Evolutionary conservation across 495 filamentous ascomycete species (phyloP), one percentile per base, ranked within the genome.

Genomic region (Tuber microsphaerosporum): DNA sequence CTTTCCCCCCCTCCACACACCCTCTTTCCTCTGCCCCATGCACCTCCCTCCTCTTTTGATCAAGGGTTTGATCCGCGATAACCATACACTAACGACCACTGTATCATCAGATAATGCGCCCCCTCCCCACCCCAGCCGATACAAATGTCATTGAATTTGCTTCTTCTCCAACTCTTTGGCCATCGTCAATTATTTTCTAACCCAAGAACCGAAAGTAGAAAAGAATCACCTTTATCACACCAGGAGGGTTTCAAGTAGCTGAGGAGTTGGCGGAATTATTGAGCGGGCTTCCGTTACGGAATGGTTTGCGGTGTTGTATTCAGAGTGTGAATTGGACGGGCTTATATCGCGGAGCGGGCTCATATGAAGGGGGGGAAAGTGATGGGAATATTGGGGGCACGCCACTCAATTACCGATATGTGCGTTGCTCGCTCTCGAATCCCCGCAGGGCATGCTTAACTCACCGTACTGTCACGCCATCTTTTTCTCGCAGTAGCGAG

Each of bases 11-110:
- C 31, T 12, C 7, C 9, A 31, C 56, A 61, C n/a, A 56, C 51
- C 46, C 42, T 69, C 37, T 61, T 34, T 31, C 22, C 42, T 8
- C 43, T 44, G 3, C 44, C 16, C 42, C 75, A 39, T 45, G 56
- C 45, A 37, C 26, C 12, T 31, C 39, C 69, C 74, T 31, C 70
- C 71, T 77, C 77, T 74, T 26, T 39, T n/a, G 10, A 2, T 51
- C 39, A 46, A 74, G 70, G 51, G 37, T 34, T n/a, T 79, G 77
- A 79, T 79, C 77, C 44, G 70, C 73, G 77, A 79, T 79, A 79
- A 79, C 77, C 73, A 79, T 79, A 79, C 70, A 79, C 77, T 69
- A 79, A 79, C 77, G 77, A 79, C 77, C 73, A 79, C 75, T 51
- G 74, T 68, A 73, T 76, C 77, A 79, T 79, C 77, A 79, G 77